These are phyloP conservation scores for Hanseniaspora uvarum DNA, from an alignment of 1,139 yeast species.

Conservation along the genomic window DNA sequence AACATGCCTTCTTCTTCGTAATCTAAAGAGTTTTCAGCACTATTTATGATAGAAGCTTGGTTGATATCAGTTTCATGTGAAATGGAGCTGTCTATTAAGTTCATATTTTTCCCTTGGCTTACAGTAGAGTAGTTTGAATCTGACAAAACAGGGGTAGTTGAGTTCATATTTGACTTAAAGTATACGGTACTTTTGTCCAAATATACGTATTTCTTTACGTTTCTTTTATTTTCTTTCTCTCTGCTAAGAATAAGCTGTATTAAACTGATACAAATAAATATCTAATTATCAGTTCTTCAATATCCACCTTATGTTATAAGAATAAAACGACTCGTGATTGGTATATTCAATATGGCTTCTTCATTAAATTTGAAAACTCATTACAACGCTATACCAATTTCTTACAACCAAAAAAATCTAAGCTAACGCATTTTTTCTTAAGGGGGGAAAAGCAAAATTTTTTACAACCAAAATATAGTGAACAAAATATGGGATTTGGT, in stretches of 20 bases:
- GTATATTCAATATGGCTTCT: too few relatives aligned
- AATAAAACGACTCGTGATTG: too few relatives aligned
- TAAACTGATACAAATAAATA: too few relatives aligned
- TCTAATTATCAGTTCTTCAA: too few relatives aligned
- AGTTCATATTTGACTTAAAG: not conserved
- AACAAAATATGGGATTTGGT: too few relatives aligned
- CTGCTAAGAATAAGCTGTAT: too few relatives aligned
- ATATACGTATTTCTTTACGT: not conserved
- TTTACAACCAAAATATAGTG: too few relatives aligned
- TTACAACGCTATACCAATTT: too few relatives aligned
- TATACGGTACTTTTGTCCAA: not conserved
- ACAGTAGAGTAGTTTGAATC: constrained; percentile 4
- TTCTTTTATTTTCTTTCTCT: not conserved
- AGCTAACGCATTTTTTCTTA: too few relatives aligned
- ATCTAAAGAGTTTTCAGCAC: constrained; percentile 19
- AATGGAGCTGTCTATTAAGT: not conserved
- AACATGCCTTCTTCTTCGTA: constrained; percentile 54
- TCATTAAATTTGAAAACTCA: too few relatives aligned
- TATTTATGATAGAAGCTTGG: not conserved
- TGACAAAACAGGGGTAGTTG: constrained; percentile 10
- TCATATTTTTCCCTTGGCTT: not conserved
- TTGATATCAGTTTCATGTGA: constrained; percentile 1
- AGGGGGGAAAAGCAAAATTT: too few relatives aligned
- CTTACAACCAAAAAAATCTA: constrained; percentile 14
- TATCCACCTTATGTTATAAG: too few relatives aligned